Evolutionary conservation across 2,329 filamentous ascomycete genomes (phyloP).

Genomic region (Cladosporium austrohemisphaericum): DNA sequence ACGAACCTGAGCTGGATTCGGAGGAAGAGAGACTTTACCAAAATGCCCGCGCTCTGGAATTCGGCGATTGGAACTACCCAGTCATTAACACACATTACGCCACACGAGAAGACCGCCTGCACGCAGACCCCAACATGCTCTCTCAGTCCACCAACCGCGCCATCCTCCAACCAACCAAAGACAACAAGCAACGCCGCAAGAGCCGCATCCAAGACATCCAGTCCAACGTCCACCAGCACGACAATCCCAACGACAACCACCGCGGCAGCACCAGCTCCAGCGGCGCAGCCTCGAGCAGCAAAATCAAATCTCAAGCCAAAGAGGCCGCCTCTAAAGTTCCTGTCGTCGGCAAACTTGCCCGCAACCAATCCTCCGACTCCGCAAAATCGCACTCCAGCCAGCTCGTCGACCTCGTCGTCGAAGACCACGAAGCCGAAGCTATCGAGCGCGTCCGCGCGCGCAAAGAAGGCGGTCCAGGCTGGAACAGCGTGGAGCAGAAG

Average conservation of each 20-base stretch:
- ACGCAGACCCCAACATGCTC: constrained; percentile 49
- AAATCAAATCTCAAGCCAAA: constrained; percentile 13
- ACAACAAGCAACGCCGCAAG: constrained; percentile 46
- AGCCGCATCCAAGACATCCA: constrained; percentile 46
- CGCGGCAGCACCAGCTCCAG: constrained; percentile 17
- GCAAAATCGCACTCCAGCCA: constrained; percentile 57
- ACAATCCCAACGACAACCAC: constrained; percentile 27
- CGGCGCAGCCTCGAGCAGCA: neutral
- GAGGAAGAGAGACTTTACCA: constrained; percentile 70
- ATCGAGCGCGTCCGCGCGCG: constrained; percentile 59
- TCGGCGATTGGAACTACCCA: constrained; percentile 94
- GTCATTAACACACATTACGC: constrained; percentile 83
- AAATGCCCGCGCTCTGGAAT: constrained; percentile 69
- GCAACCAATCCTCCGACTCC: constrained; percentile 46
- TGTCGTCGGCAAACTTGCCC: constrained; percentile 38
- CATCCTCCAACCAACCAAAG: constrained; percentile 51
- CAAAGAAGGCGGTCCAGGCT: constrained; percentile 59
- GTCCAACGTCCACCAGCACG: constrained; percentile 38
- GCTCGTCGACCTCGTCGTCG: constrained; percentile 64
- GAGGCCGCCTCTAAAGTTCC: constrained; percentile 27
- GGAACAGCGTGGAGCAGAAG: constrained; percentile 55
- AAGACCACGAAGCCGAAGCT: constrained; percentile 60
- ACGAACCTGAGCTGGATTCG: constrained; percentile 57
- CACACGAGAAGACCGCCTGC: constrained; percentile 63
- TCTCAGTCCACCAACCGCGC: constrained; percentile 55